Evolutionary conservation across 2,329 filamentous ascomycete species (phyloP).

Genomic region (Passalora sequoiae): DNA sequence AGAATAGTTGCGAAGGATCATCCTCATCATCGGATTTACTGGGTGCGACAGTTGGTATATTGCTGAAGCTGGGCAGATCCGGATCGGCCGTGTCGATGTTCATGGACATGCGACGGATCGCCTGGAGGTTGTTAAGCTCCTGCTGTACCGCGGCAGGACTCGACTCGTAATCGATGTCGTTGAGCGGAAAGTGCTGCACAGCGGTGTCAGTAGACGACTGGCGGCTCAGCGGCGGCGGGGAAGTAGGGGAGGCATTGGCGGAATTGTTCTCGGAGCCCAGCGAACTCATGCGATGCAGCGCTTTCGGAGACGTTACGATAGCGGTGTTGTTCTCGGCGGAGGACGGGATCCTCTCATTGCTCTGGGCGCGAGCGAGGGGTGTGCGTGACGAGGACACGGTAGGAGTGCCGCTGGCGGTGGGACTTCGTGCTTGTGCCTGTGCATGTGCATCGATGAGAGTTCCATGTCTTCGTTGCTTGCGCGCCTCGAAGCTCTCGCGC

Average conservation of each 20-base stretch:
- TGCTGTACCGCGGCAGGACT: constrained; percentile 84
- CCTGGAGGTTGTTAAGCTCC: constrained; percentile 87
- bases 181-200: constrained; percentile 57
- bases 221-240: constrained; percentile 38
- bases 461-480: constrained; percentile 24
- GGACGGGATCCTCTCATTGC: constrained; percentile 29
- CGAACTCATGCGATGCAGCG: constrained; percentile 35
- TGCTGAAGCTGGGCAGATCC: constrained; percentile 67
- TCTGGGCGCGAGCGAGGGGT: constrained; percentile 16
- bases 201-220: constrained; percentile 34
- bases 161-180: constrained; percentile 83
- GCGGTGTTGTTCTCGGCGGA: constrained; percentile 13
- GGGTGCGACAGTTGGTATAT: constrained; percentile 64
- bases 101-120: constrained; percentile 89
- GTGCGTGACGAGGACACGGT: constrained; percentile 7
- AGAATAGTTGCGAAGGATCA: constrained; percentile 82
- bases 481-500: constrained; percentile 42
- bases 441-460: constrained; percentile 18
- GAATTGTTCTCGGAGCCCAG: constrained; percentile 24
- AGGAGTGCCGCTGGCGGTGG: constrained; percentile 3
- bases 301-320: constrained; percentile 16
- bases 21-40: constrained; percentile 70
- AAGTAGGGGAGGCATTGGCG: constrained; percentile 24
- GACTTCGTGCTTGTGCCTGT: constrained; percentile 3
- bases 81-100: constrained; percentile 69